Conservation (phyloP, 306 rosid species). For the Mucuna pruriens region DNA sequence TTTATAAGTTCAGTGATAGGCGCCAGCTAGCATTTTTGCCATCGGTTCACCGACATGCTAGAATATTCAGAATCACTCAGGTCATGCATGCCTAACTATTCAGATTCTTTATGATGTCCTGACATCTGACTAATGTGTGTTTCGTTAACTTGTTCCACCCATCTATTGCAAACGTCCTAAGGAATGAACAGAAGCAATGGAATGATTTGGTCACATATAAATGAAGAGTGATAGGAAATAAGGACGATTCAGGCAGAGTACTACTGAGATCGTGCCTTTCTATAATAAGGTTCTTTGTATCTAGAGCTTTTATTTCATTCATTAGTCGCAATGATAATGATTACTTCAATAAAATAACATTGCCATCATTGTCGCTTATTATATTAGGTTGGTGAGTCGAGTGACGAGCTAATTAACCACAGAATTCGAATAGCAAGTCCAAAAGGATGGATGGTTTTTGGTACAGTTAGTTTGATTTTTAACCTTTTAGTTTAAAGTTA, state of each 20-base stretch:
- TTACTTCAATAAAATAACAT: constrained; percentile 27
- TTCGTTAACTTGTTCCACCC: constrained; percentile 28
- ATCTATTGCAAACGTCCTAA: neutral
- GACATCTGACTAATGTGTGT: constrained; percentile 22
- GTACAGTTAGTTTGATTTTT: neutral
- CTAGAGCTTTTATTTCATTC: constrained; percentile 28
- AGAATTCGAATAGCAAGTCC: neutral
- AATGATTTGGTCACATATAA: constrained; percentile 14
- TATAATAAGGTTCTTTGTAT: constrained; percentile 31
- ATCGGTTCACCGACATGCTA: neutral
- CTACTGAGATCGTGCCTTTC: neutral
- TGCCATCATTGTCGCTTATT: constrained; percentile 17
- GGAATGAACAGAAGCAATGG: neutral
- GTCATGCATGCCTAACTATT: constrained; percentile 18
- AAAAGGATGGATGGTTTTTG: neutral
- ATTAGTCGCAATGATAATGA: constrained; percentile 19
- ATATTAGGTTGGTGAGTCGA: constrained; percentile 15
- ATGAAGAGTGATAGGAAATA: constrained; percentile 16
- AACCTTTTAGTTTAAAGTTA: neutral
- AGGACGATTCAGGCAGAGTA: neutral
- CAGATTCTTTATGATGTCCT: constrained; percentile 16
- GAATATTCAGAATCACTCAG: constrained; percentile 29
- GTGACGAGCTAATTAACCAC: neutral
- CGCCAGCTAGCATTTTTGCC: neutral
- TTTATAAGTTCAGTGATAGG: neutral